Percentiles rank a stretch among this genome's conserved stretches.
phyloP scores from a whole-genome alignment of 495 filamentous ascomycete genomes.

The Penicillium daleae region DNA sequence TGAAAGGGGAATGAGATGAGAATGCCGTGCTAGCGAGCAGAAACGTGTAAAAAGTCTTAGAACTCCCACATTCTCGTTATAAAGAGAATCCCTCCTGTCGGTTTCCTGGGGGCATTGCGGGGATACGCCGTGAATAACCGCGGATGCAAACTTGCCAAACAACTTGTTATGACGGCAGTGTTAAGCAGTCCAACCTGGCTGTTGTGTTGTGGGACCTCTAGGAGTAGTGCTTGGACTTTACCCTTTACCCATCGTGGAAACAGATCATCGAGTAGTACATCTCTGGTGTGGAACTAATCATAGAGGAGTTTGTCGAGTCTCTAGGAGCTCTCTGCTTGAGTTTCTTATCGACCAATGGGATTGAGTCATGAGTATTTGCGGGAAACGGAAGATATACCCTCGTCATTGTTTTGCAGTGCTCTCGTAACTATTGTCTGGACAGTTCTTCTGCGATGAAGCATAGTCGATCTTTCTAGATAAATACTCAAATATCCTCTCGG shows the following conservation, averaged over 20 bases:
- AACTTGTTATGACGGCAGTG: not conserved
- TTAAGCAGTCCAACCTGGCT: constrained; percentile 1
- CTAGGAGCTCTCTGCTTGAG: not conserved
- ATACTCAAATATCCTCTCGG: no score
- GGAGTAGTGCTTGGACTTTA: not conserved
- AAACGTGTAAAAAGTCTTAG: constrained; percentile 6
- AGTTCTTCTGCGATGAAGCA: not conserved
- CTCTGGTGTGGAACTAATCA: not conserved
- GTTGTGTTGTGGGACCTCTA: not conserved
- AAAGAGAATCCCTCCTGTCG: constrained; percentile 14
- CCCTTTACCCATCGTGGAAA: no score
- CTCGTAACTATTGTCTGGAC: not conserved
- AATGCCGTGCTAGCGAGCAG: not conserved
- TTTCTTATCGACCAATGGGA: not conserved
- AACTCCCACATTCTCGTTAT: constrained; percentile 16
- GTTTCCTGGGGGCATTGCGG: constrained; percentile 26
- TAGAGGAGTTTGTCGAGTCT: not conserved
- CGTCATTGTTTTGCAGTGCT: not conserved
- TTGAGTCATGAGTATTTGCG: not conserved
- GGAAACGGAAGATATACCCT: not conserved
- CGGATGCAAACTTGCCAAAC: constrained; percentile 27
- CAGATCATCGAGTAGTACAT: not conserved
- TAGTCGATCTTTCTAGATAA: no score
- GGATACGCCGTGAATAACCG: constrained; percentile 32
- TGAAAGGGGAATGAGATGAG: not conserved